A percentile compares a stretch with the other conserved stretches of the same genome.
phyloP scores from a whole-genome alignment of 371 early-diverging fungal genomes.

The Blakeslea trispora region DNA sequence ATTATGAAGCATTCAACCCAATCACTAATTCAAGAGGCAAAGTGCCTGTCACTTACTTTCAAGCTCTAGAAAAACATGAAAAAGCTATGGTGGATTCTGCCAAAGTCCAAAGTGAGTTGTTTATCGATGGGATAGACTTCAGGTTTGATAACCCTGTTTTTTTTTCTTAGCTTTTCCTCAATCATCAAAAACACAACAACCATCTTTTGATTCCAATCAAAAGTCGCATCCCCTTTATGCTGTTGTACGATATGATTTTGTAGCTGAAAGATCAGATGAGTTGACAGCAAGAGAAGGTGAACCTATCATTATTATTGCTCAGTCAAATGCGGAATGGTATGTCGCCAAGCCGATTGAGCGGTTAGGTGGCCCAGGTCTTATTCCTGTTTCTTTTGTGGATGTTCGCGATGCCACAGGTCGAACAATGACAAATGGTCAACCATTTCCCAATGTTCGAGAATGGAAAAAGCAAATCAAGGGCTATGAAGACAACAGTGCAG shows the following conservation, averaged over 20 bases:
- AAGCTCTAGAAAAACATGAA: constrained; percentile 61
- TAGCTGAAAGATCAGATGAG: constrained; percentile 73
- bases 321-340: constrained; percentile 77
- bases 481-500: constrained; percentile 61
- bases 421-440: constrained; percentile 41
- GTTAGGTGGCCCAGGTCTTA: constrained; percentile 69
- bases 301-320: constrained; percentile 72
- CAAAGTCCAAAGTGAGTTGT: neutral
- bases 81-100: constrained; percentile 18
- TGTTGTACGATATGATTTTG: constrained; percentile 71
- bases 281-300: constrained; percentile 68
- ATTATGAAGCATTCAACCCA: constrained; percentile 84
- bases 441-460: constrained; percentile 70
- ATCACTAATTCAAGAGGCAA: constrained; percentile 70
- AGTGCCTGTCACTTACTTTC: constrained; percentile 77
- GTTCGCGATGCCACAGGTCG: constrained; percentile 55
- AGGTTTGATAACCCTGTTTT: no score
- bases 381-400: constrained; percentile 75
- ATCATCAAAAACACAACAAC: no score
- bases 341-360: constrained; percentile 71
- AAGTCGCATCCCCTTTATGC: constrained; percentile 50
- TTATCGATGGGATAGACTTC: no score
- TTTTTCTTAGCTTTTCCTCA: no score
- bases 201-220: no score
- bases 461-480: constrained; percentile 73